Conservation (phyloP, 2,329 filamentous ascomycete species). For the Penicillium aurantiogriseum region DNA sequence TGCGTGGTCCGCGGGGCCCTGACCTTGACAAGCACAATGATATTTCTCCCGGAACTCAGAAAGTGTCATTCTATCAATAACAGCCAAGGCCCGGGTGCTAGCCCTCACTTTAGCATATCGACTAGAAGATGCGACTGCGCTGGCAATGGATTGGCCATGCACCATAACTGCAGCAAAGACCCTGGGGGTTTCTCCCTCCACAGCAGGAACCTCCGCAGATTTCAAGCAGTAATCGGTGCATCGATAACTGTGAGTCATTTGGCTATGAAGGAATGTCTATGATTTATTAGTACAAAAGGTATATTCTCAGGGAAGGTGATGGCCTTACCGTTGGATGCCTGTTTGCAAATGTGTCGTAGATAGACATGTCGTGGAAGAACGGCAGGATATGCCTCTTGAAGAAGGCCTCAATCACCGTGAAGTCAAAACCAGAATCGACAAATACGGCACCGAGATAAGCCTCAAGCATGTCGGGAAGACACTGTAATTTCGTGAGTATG, state of each 20-base stretch:
- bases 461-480: slow-evolving; percentile 83
- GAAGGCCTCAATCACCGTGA: slow-evolving; percentile 68
- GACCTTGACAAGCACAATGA: slow-evolving; percentile 60
- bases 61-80: slow-evolving; percentile 50
- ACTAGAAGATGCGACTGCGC: slow-evolving; percentile 60
- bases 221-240: slow-evolving; percentile 60
- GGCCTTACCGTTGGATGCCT: slow-evolving; percentile 68
- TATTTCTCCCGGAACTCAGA: slow-evolving; percentile 61
- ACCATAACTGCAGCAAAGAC: slow-evolving; percentile 73
- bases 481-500: slow-evolving; percentile 29
- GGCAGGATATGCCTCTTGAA: slow-evolving; percentile 71
- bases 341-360: slow-evolving; percentile 84
- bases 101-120: slow-evolving; percentile 69
- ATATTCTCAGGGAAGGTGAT: not conserved
- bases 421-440: slow-evolving; percentile 82
- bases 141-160: slow-evolving; percentile 67
- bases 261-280: slow-evolving; percentile 64
- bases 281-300: not conserved
- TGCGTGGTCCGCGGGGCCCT: slow-evolving; percentile 4
- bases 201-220: slow-evolving; percentile 44
- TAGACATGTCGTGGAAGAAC: slow-evolving; percentile 80
- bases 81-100: slow-evolving; percentile 40
- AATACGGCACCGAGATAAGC: slow-evolving; percentile 87
- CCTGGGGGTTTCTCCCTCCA: slow-evolving; percentile 47
- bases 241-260: slow-evolving; percentile 62